Evolutionary conservation across 306 rosid genomes (phyloP).

Genomic region (Arachis hypogaea): DNA sequence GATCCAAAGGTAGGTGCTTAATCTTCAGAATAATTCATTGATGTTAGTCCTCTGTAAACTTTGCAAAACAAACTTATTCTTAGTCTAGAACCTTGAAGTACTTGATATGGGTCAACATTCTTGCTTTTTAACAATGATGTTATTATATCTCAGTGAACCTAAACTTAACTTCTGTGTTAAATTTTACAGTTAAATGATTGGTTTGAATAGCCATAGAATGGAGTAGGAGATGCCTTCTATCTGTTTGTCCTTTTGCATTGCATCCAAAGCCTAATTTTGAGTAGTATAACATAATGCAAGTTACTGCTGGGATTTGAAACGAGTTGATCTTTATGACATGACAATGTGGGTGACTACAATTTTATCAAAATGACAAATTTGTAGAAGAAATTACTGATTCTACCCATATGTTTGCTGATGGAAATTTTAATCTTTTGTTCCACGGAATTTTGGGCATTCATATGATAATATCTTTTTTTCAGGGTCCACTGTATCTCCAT

Average conservation of each 20-base stretch:
- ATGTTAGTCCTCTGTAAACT: constrained; percentile 28
- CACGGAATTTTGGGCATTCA: constrained; percentile 1
- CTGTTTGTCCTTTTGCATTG: constrained; percentile 26
- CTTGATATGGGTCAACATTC: constrained; percentile 1
- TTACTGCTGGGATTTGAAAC: constrained; percentile 22
- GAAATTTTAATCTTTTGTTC: not conserved
- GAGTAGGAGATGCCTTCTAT: not conserved
- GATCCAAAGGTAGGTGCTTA: constrained; percentile 57
- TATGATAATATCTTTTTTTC: constrained; percentile 16
- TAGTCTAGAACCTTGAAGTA: not conserved
- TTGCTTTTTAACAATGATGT: constrained; percentile 17
- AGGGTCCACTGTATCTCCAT: constrained; percentile 52
- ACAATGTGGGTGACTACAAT: not conserved
- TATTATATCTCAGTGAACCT: not conserved
- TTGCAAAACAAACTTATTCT: not conserved
- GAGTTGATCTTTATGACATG: not conserved
- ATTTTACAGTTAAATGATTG: constrained; percentile 8
- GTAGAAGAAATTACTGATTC: not conserved
- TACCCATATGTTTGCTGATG: constrained; percentile 10
- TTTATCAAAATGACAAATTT: constrained; percentile 23
- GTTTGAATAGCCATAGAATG: constrained; percentile 4
- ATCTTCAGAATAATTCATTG: constrained; percentile 34
- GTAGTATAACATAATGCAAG: constrained; percentile 2
- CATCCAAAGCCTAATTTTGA: constrained; percentile 2
- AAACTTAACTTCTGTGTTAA: not conserved